Evolutionary conservation across 2,329 filamentous ascomycete species (phyloP).

Genomic region (Dactylellina drechsleri): DNA sequence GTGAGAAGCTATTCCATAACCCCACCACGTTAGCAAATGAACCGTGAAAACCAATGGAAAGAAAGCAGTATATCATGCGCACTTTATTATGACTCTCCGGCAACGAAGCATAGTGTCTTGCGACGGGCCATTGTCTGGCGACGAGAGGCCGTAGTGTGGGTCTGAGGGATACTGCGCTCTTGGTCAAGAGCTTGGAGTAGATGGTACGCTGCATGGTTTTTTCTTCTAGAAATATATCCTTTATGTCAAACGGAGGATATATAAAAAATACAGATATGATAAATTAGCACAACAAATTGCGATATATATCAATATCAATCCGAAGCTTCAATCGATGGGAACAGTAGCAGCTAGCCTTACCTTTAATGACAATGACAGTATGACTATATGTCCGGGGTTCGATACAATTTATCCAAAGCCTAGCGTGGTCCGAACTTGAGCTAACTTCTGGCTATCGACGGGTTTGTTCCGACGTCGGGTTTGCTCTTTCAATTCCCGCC

Average conservation of each 20-base stretch:
- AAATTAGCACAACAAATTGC: slow-evolving; percentile 1
- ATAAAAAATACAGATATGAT: not conserved
- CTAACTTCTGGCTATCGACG: slow-evolving; percentile 46
- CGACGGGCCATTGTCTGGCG: slow-evolving; percentile 30
- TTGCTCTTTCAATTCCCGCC: too few relatives aligned
- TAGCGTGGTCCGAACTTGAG: slow-evolving; percentile 32
- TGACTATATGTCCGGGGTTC: too few relatives aligned
- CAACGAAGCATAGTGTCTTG: slow-evolving; percentile 42
- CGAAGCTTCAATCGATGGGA: too few relatives aligned
- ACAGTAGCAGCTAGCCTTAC: too few relatives aligned
- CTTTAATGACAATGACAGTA: too few relatives aligned
- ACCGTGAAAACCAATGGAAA: not conserved
- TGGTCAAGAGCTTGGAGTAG: slow-evolving; percentile 30
- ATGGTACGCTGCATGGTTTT: slow-evolving; percentile 49
- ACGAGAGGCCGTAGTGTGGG: slow-evolving; percentile 20
- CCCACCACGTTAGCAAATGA: not conserved
- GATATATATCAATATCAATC: too few relatives aligned
- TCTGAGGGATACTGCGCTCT: slow-evolving; percentile 4
- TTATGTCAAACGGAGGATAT: not conserved
- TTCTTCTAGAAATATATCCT: too few relatives aligned
- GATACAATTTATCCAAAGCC: slow-evolving; percentile 44
- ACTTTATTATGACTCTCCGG: slow-evolving; percentile 49
- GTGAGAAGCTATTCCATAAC: slow-evolving; percentile 74
- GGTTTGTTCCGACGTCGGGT: slow-evolving; percentile 51
- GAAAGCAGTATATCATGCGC: not conserved